A percentile compares a stretch with the other conserved stretches of the same genome.
Evolutionary conservation across 2,329 filamentous ascomycete genomes (phyloP).

Genomic region (Nemania sp.): DNA sequence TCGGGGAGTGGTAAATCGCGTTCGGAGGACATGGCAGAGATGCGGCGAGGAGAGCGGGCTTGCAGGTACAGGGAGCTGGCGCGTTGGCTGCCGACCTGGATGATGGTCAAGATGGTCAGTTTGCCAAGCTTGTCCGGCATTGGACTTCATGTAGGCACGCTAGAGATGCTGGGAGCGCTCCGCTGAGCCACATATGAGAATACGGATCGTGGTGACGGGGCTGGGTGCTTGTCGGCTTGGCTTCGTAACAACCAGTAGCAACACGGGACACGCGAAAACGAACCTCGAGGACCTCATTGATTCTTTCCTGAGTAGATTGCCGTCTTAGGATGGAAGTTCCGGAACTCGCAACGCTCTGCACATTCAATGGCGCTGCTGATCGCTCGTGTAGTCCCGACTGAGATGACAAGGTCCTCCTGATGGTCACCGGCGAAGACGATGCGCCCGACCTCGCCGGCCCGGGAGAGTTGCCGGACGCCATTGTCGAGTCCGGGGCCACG

Average conservation of each 20-base stretch:
- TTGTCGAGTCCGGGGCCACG: not conserved
- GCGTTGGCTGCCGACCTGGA: conserved; percentile 49
- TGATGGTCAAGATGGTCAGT: conserved; percentile 1
- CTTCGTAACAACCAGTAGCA: not conserved
- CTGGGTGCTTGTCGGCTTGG: conserved; percentile 10
- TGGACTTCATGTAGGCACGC: not conserved
- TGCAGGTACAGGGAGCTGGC: conserved; percentile 47
- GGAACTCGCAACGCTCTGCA: conserved; percentile 13
- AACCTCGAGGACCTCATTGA: conserved; percentile 54
- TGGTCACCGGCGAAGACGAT: not conserved
- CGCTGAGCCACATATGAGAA: not conserved
- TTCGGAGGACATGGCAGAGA: conserved; percentile 21
- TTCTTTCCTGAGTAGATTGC: conserved; percentile 47
- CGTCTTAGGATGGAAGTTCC: conserved; percentile 24
- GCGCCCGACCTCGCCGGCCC: not conserved
- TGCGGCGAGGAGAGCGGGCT: conserved; percentile 16
- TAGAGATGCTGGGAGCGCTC: not conserved
- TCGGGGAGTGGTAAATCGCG: not conserved
- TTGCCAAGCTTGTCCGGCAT: not conserved
- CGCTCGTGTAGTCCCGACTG: conserved; percentile 18
- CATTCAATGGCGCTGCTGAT: conserved; percentile 7
- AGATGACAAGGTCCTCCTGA: conserved; percentile 27
- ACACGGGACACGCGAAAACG: conserved; percentile 27
- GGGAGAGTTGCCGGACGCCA: conserved; percentile 20
- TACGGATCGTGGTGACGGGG: conserved; percentile 10